Evolutionary conservation across 306 rosid species (phyloP), one percentile per base, ranked within the genome.

Genomic region (Hippophae tibetana): DNA sequence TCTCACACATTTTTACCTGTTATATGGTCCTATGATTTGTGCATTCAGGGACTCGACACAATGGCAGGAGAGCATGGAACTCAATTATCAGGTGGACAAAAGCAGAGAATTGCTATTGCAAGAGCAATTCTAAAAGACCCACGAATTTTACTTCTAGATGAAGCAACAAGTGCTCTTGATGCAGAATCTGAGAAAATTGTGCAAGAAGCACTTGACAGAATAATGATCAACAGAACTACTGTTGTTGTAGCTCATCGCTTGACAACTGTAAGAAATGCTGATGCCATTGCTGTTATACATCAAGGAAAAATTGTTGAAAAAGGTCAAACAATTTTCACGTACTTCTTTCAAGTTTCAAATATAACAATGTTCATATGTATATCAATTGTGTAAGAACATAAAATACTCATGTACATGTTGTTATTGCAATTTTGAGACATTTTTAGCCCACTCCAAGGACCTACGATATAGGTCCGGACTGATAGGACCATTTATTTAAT

Each of bases 61-160:
- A 71, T 83, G 83, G 38, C 38, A 31, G 38, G 38, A 31, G 38
- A 31, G 38, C 38, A 31, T 31, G 38, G 38, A 31, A 31, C 81
- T 62, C 97, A 86, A 56, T 76, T 89, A 18, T 89, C 90, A 3
- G 84, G 87, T 5, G 87, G 87, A 26, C 87, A 81, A 45, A 81
- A 78, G 79, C 87, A 81, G 43, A 69, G 86, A 72, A 48, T 80
- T 53, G 85, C 85, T 11, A 76, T 80, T 44, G 85, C 85, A 11
- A 69, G 85, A 63, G 85, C 85, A 6, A 72, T 80, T 42, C 43
- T 80, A n/a, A 80, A 80, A 57, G 73, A 76, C 60, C 85, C 81
- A 6, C 53, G 72, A 63, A 76, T 80, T 69, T 56, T 80, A 23
- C 85, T 80, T 51, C 58, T 80, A 18, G 85, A 80, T 63, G 85